Percentiles rank a stretch among this genome's conserved stretches.
phyloP scores from a whole-genome alignment of 345 rosid genomes.

The Heritiera fomes region DNA sequence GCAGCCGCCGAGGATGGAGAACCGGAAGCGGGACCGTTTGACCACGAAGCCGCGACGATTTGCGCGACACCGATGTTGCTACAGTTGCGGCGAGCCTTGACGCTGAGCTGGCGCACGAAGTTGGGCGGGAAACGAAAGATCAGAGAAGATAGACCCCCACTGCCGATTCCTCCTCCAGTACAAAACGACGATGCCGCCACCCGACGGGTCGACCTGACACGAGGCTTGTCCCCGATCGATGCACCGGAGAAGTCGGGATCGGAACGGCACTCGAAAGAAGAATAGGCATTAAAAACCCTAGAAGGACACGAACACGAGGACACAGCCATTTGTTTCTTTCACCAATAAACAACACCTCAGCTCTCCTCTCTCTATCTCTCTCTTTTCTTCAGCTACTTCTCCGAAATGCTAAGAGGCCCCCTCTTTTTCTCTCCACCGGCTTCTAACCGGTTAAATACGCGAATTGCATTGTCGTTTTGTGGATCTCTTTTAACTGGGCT shows the following conservation, averaged over 20 bases:
- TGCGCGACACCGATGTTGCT: slow-evolving; percentile 99
- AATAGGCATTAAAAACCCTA: slow-evolving; percentile 23
- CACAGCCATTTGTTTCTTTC: slow-evolving; percentile 44
- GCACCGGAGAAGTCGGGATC: slow-evolving; percentile 62
- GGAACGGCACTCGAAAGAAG: slow-evolving; percentile 69
- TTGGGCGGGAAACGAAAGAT: slow-evolving; percentile 91
- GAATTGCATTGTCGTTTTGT: slow-evolving; percentile 14
- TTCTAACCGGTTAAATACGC: neutral
- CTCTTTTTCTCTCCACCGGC: neutral
- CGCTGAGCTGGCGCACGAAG: slow-evolving; percentile 96
- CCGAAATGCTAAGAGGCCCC: slow-evolving; percentile 11
- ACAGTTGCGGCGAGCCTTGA: slow-evolving; percentile 94
- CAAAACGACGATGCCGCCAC: slow-evolving; percentile 9
- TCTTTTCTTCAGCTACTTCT: slow-evolving; percentile 1
- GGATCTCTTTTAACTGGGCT: neutral
- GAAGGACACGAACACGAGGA: slow-evolving; percentile 35
- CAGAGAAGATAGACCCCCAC: slow-evolving; percentile 66
- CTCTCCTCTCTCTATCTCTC: neutral
- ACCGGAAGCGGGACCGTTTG: slow-evolving; percentile 53
- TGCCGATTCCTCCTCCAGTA: slow-evolving; percentile 27
- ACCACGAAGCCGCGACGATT: slow-evolving; percentile 97
- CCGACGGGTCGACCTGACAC: slow-evolving; percentile 2
- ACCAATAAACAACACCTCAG: neutral
- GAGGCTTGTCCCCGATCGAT: slow-evolving; percentile 36
- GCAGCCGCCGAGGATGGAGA: slow-evolving; percentile 62